These are phyloP conservation scores for Platanthera guangdongensis DNA, from an alignment of 106 monocot species.

Conservation along the genomic window DNA sequence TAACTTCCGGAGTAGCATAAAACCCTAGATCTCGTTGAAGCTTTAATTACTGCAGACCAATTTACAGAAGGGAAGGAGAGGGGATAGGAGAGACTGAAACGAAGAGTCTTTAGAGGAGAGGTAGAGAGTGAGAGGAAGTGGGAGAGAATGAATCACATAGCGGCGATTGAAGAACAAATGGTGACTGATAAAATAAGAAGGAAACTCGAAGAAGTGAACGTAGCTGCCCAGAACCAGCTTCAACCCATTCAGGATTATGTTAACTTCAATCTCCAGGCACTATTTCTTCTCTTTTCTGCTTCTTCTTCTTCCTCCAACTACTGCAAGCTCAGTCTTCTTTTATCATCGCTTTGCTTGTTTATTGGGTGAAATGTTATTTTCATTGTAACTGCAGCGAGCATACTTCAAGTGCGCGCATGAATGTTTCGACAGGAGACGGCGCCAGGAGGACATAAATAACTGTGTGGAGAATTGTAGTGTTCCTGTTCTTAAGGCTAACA, in stretches of 20 bases:
- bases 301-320: background rate
- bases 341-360: background rate
- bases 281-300: background rate
- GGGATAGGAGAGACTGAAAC: too few species aligned
- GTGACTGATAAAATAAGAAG: conserved; percentile 47
- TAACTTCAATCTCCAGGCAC: conserved; percentile 74
- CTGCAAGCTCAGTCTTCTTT: background rate
- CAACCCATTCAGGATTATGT: conserved; percentile 63
- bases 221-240: conserved; percentile 48
- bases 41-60: too few species aligned
- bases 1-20: too few species aligned
- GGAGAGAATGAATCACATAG: conserved; percentile 48
- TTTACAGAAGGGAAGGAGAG: too few species aligned
- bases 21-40: too few species aligned
- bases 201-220: conserved; percentile 71
- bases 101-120: too few species aligned
- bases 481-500: conserved; percentile 86
- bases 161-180: conserved; percentile 48
- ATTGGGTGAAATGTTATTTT: conserved; percentile 1
- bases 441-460: conserved; percentile 72
- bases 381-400: conserved; percentile 47
- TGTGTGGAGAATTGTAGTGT: conserved; percentile 93
- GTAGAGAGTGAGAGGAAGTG: too few species aligned
- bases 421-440: conserved; percentile 75
- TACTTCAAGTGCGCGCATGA: conserved; percentile 99